Evolutionary conservation across 1,139 yeast genomes (phyloP), one percentile per base, ranked within the genome.

Genomic region (Blastobotrys serpentis): DNA sequence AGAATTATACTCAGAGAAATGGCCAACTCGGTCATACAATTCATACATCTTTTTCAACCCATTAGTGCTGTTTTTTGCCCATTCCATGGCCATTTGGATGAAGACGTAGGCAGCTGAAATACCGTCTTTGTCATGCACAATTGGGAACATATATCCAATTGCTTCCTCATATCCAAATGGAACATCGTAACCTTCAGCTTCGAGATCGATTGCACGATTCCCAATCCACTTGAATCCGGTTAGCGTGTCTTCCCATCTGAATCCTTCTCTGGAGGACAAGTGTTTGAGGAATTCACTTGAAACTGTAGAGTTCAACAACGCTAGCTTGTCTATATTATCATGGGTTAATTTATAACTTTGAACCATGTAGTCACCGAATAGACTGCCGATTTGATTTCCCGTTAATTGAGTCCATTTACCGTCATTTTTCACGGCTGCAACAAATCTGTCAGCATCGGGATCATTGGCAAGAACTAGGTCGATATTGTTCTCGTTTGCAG

Each of bases 201-300:
- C 88, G 50, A 86, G 71, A 21, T 83, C 86, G 32, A 84, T 79
- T 1, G 96, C 95, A 54, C 81, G 78, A 64, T 92, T 92, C 2
- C 98, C 98, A 44, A 92, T 85, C 98, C 98, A 92, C 68, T 92
- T 92, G 72, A 92, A 92, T 1, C 98, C 98, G 0, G 98, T 92
- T 47, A 92, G 72, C 0, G 98, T 90, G 53, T 92, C 98, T 42
- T 72, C 76, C 66, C 75, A 86, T 42, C 78, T 72, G 63, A 85
- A 83, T 0, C 84, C 84, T 48, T 79, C 75, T 8, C 63, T 63
- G 2, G 72, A 64, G 0, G 96, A 94, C 82, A 90, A 79, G 2
- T 81, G 71, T n/a, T 72, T 69, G 49, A 89, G 73, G 68, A 89
- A 77, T 60, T 86, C 95, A 3, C 96, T 86, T 0, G 96, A 88